Percentiles rank a stretch among this genome's conserved stretches.
Conservation (phyloP, 139 green algal genomes). For the Tetraselmis striata region DNA sequence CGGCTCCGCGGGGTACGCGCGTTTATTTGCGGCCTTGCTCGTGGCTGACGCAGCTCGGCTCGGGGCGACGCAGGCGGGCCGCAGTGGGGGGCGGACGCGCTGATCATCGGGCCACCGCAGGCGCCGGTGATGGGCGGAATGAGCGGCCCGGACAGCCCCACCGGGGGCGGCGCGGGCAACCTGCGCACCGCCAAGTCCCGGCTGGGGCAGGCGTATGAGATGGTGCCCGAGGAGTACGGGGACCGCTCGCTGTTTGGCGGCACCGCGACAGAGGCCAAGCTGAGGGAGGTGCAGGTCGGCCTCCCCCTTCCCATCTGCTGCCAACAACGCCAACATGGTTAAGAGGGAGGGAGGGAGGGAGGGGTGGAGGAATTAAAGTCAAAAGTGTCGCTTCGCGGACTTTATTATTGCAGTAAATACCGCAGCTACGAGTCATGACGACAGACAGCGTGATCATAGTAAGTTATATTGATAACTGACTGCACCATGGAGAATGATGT, state of each 20-base stretch:
- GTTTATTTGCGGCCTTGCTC: too few species aligned
- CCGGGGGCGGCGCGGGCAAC: background rate
- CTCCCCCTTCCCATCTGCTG: background rate
- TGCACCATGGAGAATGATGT: too few species aligned
- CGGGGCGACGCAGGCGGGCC: background rate
- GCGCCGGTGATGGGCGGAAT: background rate
- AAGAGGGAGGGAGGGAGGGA: too few species aligned
- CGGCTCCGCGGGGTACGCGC: too few species aligned
- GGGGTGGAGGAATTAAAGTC: too few species aligned
- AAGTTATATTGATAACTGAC: too few species aligned
- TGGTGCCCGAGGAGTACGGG: background rate
- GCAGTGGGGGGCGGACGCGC: background rate
- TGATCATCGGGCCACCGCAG: background rate
- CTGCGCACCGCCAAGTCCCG: background rate
- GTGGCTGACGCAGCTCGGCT: too few species aligned
- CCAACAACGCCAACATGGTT: too few species aligned
- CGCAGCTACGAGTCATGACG: too few species aligned
- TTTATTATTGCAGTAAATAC: background rate
- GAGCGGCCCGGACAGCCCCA: background rate
- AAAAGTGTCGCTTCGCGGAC: background rate
- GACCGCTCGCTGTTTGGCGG: background rate
- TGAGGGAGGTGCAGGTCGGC: background rate
- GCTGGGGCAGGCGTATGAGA: background rate
- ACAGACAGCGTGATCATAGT: too few species aligned
- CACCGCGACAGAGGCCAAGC: background rate